Percentiles rank a stretch among this genome's conserved stretches.
phyloP scores from a whole-genome alignment of 345 rosid species.

The Trapa bicornis region DNA sequence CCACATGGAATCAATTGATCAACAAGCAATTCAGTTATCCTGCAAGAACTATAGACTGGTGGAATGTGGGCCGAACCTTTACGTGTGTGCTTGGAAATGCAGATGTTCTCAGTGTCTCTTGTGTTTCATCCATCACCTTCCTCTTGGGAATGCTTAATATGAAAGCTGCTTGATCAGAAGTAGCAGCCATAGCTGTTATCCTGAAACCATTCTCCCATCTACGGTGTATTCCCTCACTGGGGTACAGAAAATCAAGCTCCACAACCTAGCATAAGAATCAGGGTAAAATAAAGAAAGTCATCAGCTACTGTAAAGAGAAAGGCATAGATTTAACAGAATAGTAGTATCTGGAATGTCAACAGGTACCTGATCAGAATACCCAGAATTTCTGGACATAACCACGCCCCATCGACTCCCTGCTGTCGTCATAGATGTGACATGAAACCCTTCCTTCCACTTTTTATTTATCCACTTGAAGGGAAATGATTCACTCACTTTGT shows the following conservation, averaged over 20 bases:
- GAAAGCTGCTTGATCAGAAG: conserved; percentile 90
- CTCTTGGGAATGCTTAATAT: conserved; percentile 80
- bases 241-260: conserved; percentile 89
- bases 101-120: conserved; percentile 89
- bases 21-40: background rate
- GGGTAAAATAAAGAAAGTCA: conserved; percentile 1
- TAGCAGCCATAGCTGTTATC: conserved; percentile 89
- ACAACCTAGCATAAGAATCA: conserved; percentile 43
- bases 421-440: conserved; percentile 92
- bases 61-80: conserved; percentile 36
- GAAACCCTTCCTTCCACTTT: conserved; percentile 99
- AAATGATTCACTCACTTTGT: conserved; percentile 95
- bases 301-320: conserved; percentile 1
- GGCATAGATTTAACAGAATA: background rate
- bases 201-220: conserved; percentile 91
- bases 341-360: background rate
- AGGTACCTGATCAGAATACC: conserved; percentile 74
- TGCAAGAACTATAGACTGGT: background rate
- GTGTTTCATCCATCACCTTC: conserved; percentile 80
- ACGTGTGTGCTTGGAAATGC: conserved; percentile 96
- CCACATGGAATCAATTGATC: background rate
- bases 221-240: conserved; percentile 89
- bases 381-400: conserved; percentile 91
- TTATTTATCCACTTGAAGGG: conserved; percentile 98
- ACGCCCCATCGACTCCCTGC: conserved; percentile 94